Evolutionary conservation across 78 protist species (phyloP), one percentile per base, ranked within the genome.

Genomic region (Blattamonas nauphoetae): DNA sequence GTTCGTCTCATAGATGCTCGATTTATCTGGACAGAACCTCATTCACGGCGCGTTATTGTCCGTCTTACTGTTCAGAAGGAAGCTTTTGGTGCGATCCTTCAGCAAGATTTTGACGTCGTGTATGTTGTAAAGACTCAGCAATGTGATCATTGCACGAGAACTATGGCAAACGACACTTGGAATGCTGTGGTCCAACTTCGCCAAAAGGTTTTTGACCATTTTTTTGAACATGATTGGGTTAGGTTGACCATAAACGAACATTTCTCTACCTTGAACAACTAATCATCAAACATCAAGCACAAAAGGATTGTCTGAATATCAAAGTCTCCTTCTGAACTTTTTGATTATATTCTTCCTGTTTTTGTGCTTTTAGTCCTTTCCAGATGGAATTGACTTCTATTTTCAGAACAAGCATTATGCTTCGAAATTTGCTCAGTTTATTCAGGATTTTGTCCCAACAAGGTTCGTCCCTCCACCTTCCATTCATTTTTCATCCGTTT

Each of bases 1-100:
- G 96, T 96, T 34, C 87, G 91, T 21, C 94, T 98, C n/a, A 89
- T 95, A 0, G 99, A 98, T 81, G 99, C 99, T 1, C 86, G 90
- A 21, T 98, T 96, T 87, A 78, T 97, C n/a, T 98, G 99, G 99
- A 98, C 99, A 0, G 99, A 98, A 89, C 99, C 99, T 3, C 99
- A 98, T 88, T 95, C 98, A 3, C 85, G 45, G 41, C 91, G 99
- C 4, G 45, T 98, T 77, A 94, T 94, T 44, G 92, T 98, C 45
- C 91, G 95, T 88, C 85, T 97, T 35, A 91, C 95, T 44, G 89
- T 98, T 5, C 98, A 97, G 83, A 94, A 95, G 82, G 99, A 97
- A 88, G 71, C 21, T 55, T 21, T 29, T 29, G 71, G 71, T 21
- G 71, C 71, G 21, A 55, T 55, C 71, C 71, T 55, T 21, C 38